Evolutionary conservation across 2,329 filamentous ascomycete genomes (phyloP).

Genomic region (Aspergillus carbonarius): DNA sequence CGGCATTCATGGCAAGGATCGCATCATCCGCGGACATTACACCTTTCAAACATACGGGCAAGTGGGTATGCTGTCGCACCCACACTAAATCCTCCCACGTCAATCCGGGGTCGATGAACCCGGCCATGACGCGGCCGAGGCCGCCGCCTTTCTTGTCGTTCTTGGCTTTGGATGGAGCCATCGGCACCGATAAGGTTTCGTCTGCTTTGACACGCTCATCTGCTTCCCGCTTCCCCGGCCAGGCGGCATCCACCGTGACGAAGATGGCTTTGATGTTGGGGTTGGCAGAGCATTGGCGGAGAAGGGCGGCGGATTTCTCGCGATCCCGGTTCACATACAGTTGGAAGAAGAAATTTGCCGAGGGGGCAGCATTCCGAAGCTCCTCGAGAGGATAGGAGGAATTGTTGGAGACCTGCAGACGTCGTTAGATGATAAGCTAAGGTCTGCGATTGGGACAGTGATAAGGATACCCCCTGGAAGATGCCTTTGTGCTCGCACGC

Average conservation of each 20-base stretch:
- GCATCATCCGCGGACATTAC: constrained; percentile 59
- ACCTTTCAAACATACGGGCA: constrained; percentile 59
- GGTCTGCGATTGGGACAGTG: no score
- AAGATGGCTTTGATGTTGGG: constrained; percentile 49
- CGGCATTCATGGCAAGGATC: constrained; percentile 48
- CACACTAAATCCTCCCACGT: constrained; percentile 56
- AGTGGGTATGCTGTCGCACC: constrained; percentile 48
- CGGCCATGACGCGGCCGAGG: constrained; percentile 52
- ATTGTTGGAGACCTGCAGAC: constrained; percentile 55
- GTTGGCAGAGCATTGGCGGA: constrained; percentile 43
- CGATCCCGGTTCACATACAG: constrained; percentile 56
- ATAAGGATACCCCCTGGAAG: constrained; percentile 52
- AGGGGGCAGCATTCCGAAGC: constrained; percentile 47
- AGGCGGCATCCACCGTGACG: constrained; percentile 58
- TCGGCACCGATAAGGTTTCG: constrained; percentile 42
- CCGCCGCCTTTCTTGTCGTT: constrained; percentile 57
- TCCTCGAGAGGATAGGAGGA: constrained; percentile 59
- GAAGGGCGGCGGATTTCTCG: constrained; percentile 48
- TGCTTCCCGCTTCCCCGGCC: constrained; percentile 56
- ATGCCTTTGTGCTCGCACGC: constrained; percentile 54
- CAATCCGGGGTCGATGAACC: constrained; percentile 54
- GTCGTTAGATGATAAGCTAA: neutral
- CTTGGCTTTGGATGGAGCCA: constrained; percentile 45
- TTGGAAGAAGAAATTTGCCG: constrained; percentile 53
- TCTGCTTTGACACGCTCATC: constrained; percentile 56